Percentiles rank a stretch among this genome's conserved stretches.
phyloP scores from a whole-genome alignment of 2,329 filamentous ascomycete genomes.

The Neurospora sp. region DNA sequence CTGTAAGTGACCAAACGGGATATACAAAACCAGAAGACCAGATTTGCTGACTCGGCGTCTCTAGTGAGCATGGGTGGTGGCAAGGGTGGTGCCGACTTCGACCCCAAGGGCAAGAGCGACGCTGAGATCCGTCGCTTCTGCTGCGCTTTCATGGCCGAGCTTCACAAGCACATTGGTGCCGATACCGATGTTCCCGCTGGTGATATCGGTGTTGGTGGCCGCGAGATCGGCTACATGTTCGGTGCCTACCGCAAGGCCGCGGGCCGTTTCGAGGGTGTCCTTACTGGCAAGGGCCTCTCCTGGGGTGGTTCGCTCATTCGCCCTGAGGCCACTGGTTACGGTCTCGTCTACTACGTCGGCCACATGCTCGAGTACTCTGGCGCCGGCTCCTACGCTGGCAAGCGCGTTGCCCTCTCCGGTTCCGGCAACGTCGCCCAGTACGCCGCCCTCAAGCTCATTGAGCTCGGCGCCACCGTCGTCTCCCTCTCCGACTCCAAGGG shows the following conservation, averaged over 20 bases:
- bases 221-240: conserved; percentile 92
- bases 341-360: conserved; percentile 90
- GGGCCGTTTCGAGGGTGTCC: conserved; percentile 90
- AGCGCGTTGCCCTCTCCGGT: conserved; percentile 90
- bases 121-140: conserved; percentile 97
- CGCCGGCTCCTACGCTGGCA: conserved; percentile 77
- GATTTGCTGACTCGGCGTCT: conserved; percentile 10
- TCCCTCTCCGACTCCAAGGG: conserved; percentile 93
- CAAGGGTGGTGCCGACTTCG: conserved; percentile 96
- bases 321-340: conserved; percentile 90
- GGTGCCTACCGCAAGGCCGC: conserved; percentile 82
- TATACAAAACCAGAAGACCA: conserved; percentile 2
- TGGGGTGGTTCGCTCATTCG: conserved; percentile 94
- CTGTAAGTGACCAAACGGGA: conserved; percentile 44
- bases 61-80: conserved; percentile 88
- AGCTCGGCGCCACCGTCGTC: conserved; percentile 86
- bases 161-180: conserved; percentile 90
- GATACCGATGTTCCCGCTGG: conserved; percentile 94
- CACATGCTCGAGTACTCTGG: conserved; percentile 93
- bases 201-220: conserved; percentile 87
- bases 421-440: conserved; percentile 98
- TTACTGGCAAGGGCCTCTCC: conserved; percentile 87
- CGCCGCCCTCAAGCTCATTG: conserved; percentile 89
- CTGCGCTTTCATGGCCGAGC: conserved; percentile 89
- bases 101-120: conserved; percentile 97